These are phyloP conservation scores for Aureobasidium sp. DNA, from an alignment of 2,329 filamentous ascomycete species.

Conservation along the genomic window DNA sequence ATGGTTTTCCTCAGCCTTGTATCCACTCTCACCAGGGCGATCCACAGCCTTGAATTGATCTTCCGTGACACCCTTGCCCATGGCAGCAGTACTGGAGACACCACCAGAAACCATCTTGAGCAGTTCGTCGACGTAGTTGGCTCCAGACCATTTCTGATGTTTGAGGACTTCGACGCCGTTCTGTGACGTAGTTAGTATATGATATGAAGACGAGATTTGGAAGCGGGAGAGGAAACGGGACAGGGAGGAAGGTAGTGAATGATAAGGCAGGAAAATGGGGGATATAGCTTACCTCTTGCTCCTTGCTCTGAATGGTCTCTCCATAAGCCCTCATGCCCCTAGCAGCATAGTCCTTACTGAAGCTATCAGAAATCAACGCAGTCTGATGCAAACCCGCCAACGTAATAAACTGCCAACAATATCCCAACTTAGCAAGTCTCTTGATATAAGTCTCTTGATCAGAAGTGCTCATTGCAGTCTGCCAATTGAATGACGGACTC, in stretches of 20 bases:
- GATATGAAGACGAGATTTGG: no score
- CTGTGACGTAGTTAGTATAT: constrained; percentile 34
- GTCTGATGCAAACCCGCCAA: constrained; percentile 93
- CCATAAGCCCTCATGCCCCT: constrained; percentile 94
- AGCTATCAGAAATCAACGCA: constrained; percentile 82
- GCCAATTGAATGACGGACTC: constrained; percentile 99
- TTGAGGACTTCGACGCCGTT: constrained; percentile 86
- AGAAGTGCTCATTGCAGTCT: constrained; percentile 80
- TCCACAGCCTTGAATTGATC: constrained; percentile 61
- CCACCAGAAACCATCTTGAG: constrained; percentile 96
- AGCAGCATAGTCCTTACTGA: constrained; percentile 71
- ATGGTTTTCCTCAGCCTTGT: constrained; percentile 31
- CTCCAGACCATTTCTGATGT: constrained; percentile 98
- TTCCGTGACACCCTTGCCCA: constrained; percentile 97
- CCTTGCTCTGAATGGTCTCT: constrained; percentile 72
- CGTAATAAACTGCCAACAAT: constrained; percentile 99
- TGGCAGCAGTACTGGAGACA: constrained; percentile 83
- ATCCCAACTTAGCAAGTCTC: constrained; percentile 76
- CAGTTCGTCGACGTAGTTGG: constrained; percentile 88
- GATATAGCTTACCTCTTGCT: constrained; percentile 66
- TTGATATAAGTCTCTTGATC: constrained; percentile 98
- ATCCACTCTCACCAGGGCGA: background rate
- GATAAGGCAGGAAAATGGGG: no score
- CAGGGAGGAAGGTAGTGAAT: no score
- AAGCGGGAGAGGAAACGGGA: no score